Evolutionary conservation across 1,284 basidiomycete genomes (phyloP).

Genomic region (Apiotrichum laibachii): DNA sequence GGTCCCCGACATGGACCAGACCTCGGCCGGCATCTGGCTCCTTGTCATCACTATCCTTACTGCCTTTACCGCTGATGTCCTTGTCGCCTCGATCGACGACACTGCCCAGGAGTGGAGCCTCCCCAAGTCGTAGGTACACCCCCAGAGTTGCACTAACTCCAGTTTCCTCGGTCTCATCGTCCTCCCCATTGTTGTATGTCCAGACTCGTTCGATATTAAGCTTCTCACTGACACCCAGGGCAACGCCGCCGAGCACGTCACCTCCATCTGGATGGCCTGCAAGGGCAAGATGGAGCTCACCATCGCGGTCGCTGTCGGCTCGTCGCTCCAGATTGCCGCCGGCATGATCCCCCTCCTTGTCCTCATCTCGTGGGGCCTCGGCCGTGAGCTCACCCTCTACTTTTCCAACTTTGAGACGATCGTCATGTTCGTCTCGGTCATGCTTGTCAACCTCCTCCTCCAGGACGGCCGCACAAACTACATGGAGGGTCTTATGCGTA

Average conservation of each 20-base stretch:
- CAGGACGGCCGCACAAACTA: conserved; percentile 77
- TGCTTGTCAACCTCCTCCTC: conserved; percentile 75
- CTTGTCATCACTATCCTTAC: conserved; percentile 69
- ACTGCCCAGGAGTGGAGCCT: conserved; percentile 74
- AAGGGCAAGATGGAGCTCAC: conserved; percentile 67
- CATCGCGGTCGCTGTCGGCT: conserved; percentile 85
- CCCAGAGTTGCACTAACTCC: conserved; percentile 8
- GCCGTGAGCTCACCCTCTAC: conserved; percentile 76
- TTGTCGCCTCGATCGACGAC: conserved; percentile 83
- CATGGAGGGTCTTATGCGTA: conserved; percentile 75
- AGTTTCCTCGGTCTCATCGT: conserved; percentile 55
- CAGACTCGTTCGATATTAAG: neutral
- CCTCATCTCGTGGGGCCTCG: conserved; percentile 74
- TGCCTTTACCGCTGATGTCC: conserved; percentile 71
- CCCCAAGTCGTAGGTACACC: conserved; percentile 59
- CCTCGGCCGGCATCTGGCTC: conserved; percentile 61
- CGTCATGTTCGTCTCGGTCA: conserved; percentile 75
- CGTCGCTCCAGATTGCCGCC: conserved; percentile 85
- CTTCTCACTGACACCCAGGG: conserved; percentile 36
- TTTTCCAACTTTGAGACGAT: conserved; percentile 70
- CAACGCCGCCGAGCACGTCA: conserved; percentile 70
- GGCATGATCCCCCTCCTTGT: conserved; percentile 83
- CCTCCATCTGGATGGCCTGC: conserved; percentile 86
- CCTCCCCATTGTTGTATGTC: conserved; percentile 54
- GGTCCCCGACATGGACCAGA: conserved; percentile 64